Conservation (phyloP, 805 yeast genomes). For the Candida tallmaniae region DNA sequence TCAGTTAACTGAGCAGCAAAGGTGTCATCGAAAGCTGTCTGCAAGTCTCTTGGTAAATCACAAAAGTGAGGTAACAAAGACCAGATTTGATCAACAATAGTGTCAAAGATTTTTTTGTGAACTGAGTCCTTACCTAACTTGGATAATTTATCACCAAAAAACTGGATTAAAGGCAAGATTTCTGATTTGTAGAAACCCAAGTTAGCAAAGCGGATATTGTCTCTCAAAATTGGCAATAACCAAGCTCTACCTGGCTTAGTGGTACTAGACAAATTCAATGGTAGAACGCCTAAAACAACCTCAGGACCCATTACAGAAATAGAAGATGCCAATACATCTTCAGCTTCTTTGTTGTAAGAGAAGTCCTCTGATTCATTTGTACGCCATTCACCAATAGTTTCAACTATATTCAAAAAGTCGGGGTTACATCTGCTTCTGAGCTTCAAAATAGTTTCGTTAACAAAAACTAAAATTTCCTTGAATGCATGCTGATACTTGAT, state of each 20-base stretch:
- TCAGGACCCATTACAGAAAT: conserved; percentile 85
- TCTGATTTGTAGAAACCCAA: conserved; percentile 58
- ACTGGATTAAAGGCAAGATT: conserved; percentile 61
- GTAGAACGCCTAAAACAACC: conserved; percentile 65
- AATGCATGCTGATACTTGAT: conserved; percentile 76
- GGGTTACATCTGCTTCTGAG: conserved; percentile 67
- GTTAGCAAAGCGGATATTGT: conserved; percentile 69
- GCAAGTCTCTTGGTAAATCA: conserved; percentile 77
- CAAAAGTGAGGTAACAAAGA: conserved; percentile 84
- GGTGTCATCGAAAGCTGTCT: conserved; percentile 57
- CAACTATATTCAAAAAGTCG: conserved; percentile 60
- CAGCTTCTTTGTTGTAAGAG: conserved; percentile 70
- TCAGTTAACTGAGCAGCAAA: conserved; percentile 79
- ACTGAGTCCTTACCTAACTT: conserved; percentile 52
- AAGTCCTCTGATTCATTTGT: conserved; percentile 68
- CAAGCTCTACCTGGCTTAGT: conserved; percentile 85
- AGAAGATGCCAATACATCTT: conserved; percentile 73
- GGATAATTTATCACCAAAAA: conserved; percentile 47
- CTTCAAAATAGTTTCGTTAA: conserved; percentile 57
- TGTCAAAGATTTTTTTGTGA: conserved; percentile 72
- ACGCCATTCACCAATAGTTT: conserved; percentile 81
- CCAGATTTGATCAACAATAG: conserved; percentile 91
- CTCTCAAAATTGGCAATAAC: conserved; percentile 88
- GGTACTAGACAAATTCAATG: conserved; percentile 67
- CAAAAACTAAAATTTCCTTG: conserved; percentile 64